Percentiles rank a stretch among this genome's conserved stretches.
These are phyloP conservation scores for Aspergillus hortae DNA, from an alignment of 2,329 filamentous ascomycete genomes.

Conservation along the genomic window DNA sequence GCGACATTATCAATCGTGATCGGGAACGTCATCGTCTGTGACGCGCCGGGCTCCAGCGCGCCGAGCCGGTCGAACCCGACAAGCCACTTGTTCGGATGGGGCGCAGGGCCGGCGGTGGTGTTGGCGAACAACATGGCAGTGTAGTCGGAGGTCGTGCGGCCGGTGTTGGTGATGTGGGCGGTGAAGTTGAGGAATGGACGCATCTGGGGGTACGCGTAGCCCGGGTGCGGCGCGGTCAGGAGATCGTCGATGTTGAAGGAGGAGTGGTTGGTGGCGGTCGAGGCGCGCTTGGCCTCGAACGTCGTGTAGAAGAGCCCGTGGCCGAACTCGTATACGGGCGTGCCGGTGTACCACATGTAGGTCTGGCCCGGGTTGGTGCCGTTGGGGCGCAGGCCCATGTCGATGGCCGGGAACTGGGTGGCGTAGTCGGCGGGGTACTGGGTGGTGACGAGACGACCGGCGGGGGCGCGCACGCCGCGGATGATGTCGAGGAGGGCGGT, in stretches of 20 bases:
- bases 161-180: conserved; percentile 35
- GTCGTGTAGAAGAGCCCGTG: conserved; percentile 45
- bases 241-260: conserved; percentile 34
- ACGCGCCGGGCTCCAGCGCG: conserved; percentile 20
- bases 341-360: conserved; percentile 44
- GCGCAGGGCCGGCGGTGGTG: conserved; percentile 37
- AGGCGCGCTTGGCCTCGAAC: conserved; percentile 23
- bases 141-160: conserved; percentile 37
- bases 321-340: conserved; percentile 41
- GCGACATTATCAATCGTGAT: conserved; percentile 39
- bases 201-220: conserved; percentile 29
- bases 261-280: not conserved
- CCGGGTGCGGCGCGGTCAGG: conserved; percentile 24
- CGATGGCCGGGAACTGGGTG: conserved; percentile 35
- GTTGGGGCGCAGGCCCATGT: conserved; percentile 41
- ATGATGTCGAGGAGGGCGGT: conserved; percentile 41
- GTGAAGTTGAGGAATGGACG: conserved; percentile 37
- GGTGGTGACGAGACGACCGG: conserved; percentile 39
- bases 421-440: conserved; percentile 44
- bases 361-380: conserved; percentile 40
- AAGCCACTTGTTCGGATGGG: conserved; percentile 42
- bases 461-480: conserved; percentile 39
- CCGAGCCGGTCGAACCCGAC: conserved; percentile 37
- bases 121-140: conserved; percentile 39
- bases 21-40: conserved; percentile 28